Evolutionary conservation across 1,284 basidiomycete genomes (phyloP).

Genomic region (Tilletiaria anomala): DNA sequence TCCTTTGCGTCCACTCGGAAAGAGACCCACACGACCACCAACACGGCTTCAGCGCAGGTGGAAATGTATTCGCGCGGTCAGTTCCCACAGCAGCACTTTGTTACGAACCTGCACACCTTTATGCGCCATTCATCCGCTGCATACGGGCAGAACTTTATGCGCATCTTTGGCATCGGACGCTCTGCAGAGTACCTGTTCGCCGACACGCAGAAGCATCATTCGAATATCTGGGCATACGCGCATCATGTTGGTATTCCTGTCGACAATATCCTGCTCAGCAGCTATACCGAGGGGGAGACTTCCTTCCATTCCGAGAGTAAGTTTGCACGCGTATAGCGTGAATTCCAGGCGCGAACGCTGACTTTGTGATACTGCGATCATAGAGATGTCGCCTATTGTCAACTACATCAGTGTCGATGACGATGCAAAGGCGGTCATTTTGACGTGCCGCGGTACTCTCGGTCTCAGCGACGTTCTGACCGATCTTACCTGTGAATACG

Average conservation of each 20-base stretch:
- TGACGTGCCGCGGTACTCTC: constrained; percentile 46
- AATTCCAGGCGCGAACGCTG: not conserved
- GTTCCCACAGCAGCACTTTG: constrained; percentile 42
- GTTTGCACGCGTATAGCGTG: constrained; percentile 1
- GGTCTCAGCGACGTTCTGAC: constrained; percentile 45
- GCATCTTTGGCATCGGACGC: constrained; percentile 44
- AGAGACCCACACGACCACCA: constrained; percentile 10
- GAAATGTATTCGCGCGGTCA: constrained; percentile 10
- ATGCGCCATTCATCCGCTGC: constrained; percentile 41
- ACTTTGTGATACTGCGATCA: not conserved
- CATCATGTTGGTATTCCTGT: constrained; percentile 42
- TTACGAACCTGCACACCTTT: constrained; percentile 44
- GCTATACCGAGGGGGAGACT: constrained; percentile 39
- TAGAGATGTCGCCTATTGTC: constrained; percentile 42
- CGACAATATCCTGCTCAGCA: constrained; percentile 44
- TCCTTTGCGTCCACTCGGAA: constrained; percentile 23
- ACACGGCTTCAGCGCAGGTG: constrained; percentile 7
- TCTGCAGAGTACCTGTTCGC: constrained; percentile 44
- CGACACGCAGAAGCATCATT: constrained; percentile 42
- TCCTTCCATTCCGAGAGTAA: constrained; percentile 19
- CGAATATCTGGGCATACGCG: constrained; percentile 41
- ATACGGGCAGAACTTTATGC: constrained; percentile 40
- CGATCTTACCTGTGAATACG: constrained; percentile 45
- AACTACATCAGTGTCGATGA: constrained; percentile 45
- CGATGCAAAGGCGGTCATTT: constrained; percentile 40